Evolutionary conservation across 2,329 filamentous ascomycete species (phyloP).

Genomic region (Calonectria hongkongensis): DNA sequence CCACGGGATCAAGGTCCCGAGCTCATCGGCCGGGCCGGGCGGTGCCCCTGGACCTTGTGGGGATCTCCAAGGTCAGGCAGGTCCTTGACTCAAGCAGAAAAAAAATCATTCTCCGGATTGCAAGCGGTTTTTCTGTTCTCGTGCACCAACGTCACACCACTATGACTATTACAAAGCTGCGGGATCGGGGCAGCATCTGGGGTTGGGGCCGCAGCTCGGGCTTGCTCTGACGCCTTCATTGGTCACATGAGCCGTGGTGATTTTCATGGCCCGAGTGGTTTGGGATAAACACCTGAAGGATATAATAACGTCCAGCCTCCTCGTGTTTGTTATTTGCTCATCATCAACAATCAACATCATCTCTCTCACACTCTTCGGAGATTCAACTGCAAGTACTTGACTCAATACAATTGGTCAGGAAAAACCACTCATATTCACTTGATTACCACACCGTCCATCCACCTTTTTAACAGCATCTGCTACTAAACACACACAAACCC

Average conservation of each 20-base stretch:
- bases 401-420: conserved; percentile 8
- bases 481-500: conserved; percentile 17
- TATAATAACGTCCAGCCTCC: conserved; percentile 49
- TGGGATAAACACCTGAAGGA: conserved; percentile 20
- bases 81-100: neutral
- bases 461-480: too few relatives aligned
- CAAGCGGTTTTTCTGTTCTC: conserved; percentile 16
- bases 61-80: conserved; percentile 4
- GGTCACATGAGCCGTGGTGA: conserved; percentile 40
- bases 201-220: conserved; percentile 30
- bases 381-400: conserved; percentile 1
- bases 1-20: conserved; percentile 39
- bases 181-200: conserved; percentile 30
- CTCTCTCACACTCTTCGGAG: conserved; percentile 23
- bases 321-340: conserved; percentile 26
- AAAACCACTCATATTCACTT: neutral
- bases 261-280: conserved; percentile 46
- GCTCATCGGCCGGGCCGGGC: conserved; percentile 31
- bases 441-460: conserved; percentile 2
- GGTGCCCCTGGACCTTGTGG: neutral
- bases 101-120: conserved; percentile 16
- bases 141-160: conserved; percentile 48
- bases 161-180: conserved; percentile 40
- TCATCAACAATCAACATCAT: conserved; percentile 31
- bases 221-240: conserved; percentile 19